Evolutionary conservation across 176 grass and related monocot species (phyloP).

Genomic region (Carex myosuroides): DNA sequence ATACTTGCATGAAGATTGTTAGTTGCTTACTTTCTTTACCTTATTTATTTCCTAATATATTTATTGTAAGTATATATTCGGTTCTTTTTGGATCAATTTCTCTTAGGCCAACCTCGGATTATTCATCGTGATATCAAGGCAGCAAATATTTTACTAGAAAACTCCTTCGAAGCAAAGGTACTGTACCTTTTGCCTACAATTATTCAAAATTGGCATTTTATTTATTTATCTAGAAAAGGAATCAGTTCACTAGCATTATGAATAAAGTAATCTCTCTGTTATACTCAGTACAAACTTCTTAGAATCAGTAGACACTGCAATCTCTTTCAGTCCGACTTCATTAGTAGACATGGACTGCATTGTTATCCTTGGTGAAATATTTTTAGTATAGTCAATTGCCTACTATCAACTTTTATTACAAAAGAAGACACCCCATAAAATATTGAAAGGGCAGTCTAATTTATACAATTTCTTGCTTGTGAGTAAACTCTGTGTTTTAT

Average conservation of each 20-base stretch:
- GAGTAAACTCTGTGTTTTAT: no score
- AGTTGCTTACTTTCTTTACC: slow-evolving; percentile 15
- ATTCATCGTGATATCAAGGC: slow-evolving; percentile 77
- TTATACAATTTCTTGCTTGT: background rate
- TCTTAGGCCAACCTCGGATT: slow-evolving; percentile 68
- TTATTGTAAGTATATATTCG: background rate
- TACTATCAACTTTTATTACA: background rate
- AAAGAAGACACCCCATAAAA: background rate
- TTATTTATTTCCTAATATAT: background rate
- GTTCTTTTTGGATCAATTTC: background rate
- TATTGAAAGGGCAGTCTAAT: background rate
- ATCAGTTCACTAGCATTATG: background rate
- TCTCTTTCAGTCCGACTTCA: background rate
- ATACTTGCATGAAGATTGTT: slow-evolving; percentile 87
- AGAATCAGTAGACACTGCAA: background rate
- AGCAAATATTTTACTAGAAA: slow-evolving; percentile 76
- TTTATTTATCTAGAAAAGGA: slow-evolving; percentile 3
- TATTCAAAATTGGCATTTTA: background rate
- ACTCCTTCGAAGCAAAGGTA: slow-evolving; percentile 74
- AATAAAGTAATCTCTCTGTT: background rate
- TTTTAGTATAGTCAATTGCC: no score
- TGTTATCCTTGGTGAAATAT: background rate
- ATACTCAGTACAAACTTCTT: background rate
- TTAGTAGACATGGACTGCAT: background rate
- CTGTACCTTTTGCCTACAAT: background rate